Evolutionary conservation across 1,284 basidiomycete species (phyloP).

Genomic region (Rhodofomes roseus): DNA sequence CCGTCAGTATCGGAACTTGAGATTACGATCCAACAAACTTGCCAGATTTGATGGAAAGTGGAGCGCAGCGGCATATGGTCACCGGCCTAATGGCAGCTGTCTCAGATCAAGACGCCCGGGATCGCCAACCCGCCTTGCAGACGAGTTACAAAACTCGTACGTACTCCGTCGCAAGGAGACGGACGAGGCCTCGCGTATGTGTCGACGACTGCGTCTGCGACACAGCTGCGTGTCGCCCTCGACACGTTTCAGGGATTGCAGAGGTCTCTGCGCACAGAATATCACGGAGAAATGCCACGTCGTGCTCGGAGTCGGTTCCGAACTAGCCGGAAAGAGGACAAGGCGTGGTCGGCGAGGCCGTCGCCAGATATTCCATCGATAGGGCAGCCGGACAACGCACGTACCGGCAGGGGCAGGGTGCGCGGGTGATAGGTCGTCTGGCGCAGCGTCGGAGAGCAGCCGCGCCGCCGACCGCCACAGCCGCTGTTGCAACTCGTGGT

Average conservation of each 20-base stretch:
- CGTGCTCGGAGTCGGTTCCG: not conserved
- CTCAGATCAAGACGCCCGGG: not conserved
- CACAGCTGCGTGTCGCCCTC: not conserved
- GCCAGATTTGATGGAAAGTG: not conserved
- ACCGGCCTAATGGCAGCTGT: not conserved
- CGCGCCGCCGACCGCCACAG: not conserved
- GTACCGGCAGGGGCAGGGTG: not conserved
- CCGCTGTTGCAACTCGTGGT: not conserved
- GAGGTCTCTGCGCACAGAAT: not conserved
- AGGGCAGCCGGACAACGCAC: not conserved
- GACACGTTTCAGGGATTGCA: not conserved
- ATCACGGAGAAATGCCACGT: not conserved
- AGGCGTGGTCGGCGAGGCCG: not conserved
- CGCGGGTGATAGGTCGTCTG: not conserved
- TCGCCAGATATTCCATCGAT: not conserved
- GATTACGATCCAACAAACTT: not conserved
- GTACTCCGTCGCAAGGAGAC: not conserved
- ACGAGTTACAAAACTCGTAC: not conserved
- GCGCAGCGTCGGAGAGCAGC: not conserved
- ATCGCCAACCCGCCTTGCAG: not conserved
- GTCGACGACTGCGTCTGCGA: not conserved
- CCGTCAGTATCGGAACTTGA: not conserved
- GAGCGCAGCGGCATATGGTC: not conserved
- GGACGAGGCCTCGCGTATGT: not conserved
- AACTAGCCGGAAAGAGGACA: not conserved